Base-by-base conservation (phyloP, 352 stramenopile genomes). In the Pythium insidiosum region DNA sequence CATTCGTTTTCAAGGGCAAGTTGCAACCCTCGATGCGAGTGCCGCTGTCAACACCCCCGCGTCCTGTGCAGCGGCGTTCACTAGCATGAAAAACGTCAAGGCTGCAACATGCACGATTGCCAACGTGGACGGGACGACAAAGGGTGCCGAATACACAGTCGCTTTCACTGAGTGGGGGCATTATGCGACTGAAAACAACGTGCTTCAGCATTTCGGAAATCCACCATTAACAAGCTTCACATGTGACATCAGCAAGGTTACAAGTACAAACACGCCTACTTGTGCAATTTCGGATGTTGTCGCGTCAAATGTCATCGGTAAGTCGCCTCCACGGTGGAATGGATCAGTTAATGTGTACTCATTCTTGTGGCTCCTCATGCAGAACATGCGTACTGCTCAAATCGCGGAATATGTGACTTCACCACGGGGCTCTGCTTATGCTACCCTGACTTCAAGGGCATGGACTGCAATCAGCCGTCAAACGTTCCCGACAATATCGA, bases 331-430 rank as follows among this genome's bases (percentile, higher is more conserved):
- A 28, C 9, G 25, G 12, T 39, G 16, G 13, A 39, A 18, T 39
- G 24, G 19, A 21, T 22, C 31, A 22, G 31, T 13, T 6, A 22
- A 20, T 26, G 34, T 25, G 5, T 30, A 30, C 16, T 43, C 30
- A 22, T 7, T 5, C 24, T 37, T 11, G 19, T 6, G 25, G 13
- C 33, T 38, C 22, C 23, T 15, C 13, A 18, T 53, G 36, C 20
- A 85, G 83, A 95, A 45, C 84, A 93, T 42, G 46, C 61, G 16
- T 88, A 72, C 39, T 95, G 83, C 47, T 77, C 78, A 3, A 81
- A 83, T n/a, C 72, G 83, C 34, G 83, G 83, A 5, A 45, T 83
- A 6, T 95, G 83, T 34, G 72, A 89, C 37, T 89, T 89, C 30
- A 58, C 43, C 11, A 73, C 57, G 7, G 83, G 83, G 1, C 41